Conservation (phyloP, 148 eudicot species). For the Camellia lanceoleosa region DNA sequence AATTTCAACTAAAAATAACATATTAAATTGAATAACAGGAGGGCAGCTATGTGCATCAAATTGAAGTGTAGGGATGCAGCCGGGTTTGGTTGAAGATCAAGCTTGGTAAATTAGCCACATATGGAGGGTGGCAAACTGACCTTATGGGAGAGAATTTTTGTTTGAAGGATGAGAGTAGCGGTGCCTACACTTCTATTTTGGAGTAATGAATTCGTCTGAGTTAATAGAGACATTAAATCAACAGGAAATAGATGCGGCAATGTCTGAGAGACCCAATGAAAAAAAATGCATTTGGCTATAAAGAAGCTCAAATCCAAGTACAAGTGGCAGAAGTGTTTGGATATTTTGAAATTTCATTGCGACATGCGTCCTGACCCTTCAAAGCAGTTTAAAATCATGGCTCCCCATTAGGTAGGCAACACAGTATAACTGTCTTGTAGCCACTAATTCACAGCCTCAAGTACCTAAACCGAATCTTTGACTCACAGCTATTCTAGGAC, state of each 20-base stretch:
- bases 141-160: background rate
- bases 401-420: constrained; percentile 2
- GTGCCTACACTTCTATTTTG: background rate
- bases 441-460: background rate
- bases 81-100: background rate
- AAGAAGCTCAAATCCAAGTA: background rate
- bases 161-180: background rate
- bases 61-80: background rate
- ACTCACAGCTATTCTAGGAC: background rate
- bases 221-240: background rate
- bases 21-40: too few relatives aligned
- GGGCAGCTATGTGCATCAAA: background rate
- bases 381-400: background rate
- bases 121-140: background rate
- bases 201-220: background rate
- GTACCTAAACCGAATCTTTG: background rate
- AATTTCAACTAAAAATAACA: too few relatives aligned
- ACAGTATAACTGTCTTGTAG: background rate
- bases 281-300: background rate
- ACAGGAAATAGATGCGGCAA: background rate
- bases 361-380: background rate
- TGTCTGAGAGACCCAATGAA: background rate
- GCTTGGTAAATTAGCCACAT: background rate
- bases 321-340: constrained; percentile 7
- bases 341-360: background rate